Evolutionary conservation across 768 basidiomycete genomes (phyloP).

Genomic region (Cyclocybe aegerita): DNA sequence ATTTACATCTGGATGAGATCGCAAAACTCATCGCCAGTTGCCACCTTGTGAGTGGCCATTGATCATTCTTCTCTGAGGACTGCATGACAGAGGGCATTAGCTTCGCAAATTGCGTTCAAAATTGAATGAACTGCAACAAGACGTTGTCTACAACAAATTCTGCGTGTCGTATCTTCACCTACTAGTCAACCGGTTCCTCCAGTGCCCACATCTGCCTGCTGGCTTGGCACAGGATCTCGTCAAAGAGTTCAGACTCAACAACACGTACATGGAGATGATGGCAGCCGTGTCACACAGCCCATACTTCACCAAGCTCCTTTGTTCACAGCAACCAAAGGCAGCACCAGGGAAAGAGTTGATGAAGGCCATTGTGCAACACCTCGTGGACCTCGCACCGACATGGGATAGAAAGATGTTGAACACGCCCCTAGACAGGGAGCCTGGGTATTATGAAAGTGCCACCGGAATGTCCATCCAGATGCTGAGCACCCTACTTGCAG

Average conservation of each 20-base stretch:
- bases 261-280: conserved; percentile 23
- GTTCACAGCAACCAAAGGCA: conserved; percentile 16
- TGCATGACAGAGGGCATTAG: not conserved
- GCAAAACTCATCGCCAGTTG: conserved; percentile 11
- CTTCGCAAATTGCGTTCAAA: conserved; percentile 14
- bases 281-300: conserved; percentile 19
- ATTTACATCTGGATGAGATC: conserved; percentile 11
- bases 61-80: not conserved
- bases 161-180: conserved; percentile 23
- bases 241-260: conserved; percentile 20
- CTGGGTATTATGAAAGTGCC: conserved; percentile 18
- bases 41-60: conserved; percentile 10
- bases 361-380: conserved; percentile 18
- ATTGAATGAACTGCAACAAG: conserved; percentile 14
- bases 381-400: conserved; percentile 18
- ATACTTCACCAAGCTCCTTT: conserved; percentile 26
- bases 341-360: conserved; percentile 20
- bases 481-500: conserved; percentile 17
- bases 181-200: conserved; percentile 20
- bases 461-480: conserved; percentile 18
- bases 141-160: conserved; percentile 23
- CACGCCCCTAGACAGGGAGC: conserved; percentile 13
- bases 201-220: conserved; percentile 12
- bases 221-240: conserved; percentile 9
- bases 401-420: conserved; percentile 20